Conservation (phyloP, 306 rosid genomes). For the Dalbergia oliveri region DNA sequence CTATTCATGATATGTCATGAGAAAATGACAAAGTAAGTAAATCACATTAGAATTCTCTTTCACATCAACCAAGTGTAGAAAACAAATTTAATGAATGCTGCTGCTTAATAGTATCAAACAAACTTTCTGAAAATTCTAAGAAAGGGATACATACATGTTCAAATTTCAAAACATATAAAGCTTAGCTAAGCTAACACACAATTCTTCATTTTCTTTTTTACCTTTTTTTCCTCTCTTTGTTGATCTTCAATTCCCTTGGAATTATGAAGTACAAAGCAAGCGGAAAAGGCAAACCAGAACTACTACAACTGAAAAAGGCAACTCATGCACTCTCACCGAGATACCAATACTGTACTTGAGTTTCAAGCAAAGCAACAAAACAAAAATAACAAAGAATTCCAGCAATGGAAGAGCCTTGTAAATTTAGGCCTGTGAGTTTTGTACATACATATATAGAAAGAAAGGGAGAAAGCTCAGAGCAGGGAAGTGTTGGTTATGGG, state of each 20-base stretch:
- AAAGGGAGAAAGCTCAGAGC: no score
- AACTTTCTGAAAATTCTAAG: no score
- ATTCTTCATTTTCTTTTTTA: not conserved
- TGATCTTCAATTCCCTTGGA: not conserved
- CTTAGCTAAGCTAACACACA: not conserved
- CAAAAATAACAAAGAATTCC: not conserved
- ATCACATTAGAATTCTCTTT: not conserved
- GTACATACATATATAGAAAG: no score
- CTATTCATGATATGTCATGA: no score
- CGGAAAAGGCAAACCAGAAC: not conserved
- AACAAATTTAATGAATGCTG: not conserved
- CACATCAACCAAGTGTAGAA: not conserved
- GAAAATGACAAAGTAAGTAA: no score
- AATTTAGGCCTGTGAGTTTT: no score
- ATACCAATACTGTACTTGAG: not conserved
- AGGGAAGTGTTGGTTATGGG: no score
- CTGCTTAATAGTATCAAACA: not conserved
- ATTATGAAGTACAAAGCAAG: not conserved
- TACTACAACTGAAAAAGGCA: not conserved
- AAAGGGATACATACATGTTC: no score
- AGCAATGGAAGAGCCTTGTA: not conserved
- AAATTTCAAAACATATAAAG: no score
- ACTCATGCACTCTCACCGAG: not conserved
- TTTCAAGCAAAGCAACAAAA: not conserved
- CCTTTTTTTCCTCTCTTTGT: not conserved